Evolutionary conservation across 306 rosid genomes (phyloP).

Genomic region (Cucurbita argyrosperma): DNA sequence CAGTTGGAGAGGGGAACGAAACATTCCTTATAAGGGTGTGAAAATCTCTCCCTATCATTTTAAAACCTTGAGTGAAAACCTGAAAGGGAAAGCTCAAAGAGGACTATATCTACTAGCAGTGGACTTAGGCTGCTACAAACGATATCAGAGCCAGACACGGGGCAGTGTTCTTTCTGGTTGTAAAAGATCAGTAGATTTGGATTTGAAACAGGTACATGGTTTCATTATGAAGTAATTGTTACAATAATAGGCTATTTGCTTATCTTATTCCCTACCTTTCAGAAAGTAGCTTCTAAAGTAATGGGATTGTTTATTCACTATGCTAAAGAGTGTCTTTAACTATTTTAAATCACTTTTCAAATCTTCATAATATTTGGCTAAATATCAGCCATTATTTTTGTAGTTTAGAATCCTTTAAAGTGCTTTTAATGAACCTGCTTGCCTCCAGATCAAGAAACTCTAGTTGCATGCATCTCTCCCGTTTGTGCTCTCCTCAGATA

Average conservation of each 20-base stretch:
- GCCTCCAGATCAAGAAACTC: conserved; percentile 41
- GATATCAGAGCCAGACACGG: no score
- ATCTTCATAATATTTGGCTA: neutral
- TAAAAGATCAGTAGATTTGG: conserved; percentile 44
- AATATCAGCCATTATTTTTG: neutral
- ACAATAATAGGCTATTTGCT: neutral
- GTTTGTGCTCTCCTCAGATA: conserved; percentile 28
- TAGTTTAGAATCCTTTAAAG: neutral
- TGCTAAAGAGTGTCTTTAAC: neutral
- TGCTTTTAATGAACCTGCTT: conserved; percentile 13
- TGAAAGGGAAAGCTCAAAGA: no score
- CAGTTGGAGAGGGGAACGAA: no score
- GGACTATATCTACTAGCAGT: no score
- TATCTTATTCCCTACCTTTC: neutral
- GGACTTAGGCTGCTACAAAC: no score
- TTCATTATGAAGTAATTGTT: neutral
- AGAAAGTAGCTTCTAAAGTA: neutral
- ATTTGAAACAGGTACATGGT: conserved; percentile 43
- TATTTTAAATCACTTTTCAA: neutral
- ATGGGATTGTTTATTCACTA: neutral
- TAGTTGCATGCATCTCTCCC: conserved; percentile 34
- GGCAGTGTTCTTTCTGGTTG: conserved; percentile 20
- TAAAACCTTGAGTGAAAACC: no score
- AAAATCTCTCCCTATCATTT: no score
- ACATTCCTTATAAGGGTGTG: no score